Percentiles rank a stretch among this genome's conserved stretches.
These are phyloP conservation scores for Puccinellia tenuiflora DNA, from an alignment of 176 grass and related monocot genomes.

Conservation along the genomic window DNA sequence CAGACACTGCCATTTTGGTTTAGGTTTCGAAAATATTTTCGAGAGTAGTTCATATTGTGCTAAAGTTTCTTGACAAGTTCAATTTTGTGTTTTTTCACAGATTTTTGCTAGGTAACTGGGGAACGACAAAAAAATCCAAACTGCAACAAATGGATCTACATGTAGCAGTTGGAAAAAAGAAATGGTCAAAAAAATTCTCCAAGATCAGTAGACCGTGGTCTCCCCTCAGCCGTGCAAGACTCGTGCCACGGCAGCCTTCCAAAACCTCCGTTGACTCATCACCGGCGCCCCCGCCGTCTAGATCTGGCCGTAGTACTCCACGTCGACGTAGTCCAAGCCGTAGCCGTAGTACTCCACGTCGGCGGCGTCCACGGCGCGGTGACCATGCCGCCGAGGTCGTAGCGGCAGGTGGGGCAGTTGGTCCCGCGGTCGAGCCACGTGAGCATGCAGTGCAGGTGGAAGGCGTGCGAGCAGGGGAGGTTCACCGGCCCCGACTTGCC, in stretches of 20 bases:
- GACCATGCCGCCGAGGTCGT: neutral
- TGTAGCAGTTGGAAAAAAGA: too few species aligned
- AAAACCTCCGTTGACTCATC: neutral
- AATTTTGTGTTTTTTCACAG: too few species aligned
- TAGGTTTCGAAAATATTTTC: too few species aligned
- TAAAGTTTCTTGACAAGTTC: too few species aligned
- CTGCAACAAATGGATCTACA: neutral
- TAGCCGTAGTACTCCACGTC: neutral
- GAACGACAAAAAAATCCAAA: neutral
- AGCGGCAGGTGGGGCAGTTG: neutral
- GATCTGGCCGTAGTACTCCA: neutral
- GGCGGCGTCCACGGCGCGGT: neutral
- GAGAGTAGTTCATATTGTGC: too few species aligned
- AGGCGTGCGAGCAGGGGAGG: neutral
- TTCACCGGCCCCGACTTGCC: neutral
- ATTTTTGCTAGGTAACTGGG: neutral
- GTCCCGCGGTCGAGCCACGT: neutral
- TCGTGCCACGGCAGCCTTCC: neutral
- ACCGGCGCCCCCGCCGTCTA: neutral
- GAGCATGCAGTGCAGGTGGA: neutral
- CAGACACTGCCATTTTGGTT: too few species aligned
- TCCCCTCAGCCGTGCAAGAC: too few species aligned
- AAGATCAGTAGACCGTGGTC: neutral
- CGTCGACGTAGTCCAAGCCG: neutral
- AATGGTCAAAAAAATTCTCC: neutral